phyloP scores from a whole-genome alignment of 1,284 basidiomycete species.

The Neolentinus lepideus region DNA sequence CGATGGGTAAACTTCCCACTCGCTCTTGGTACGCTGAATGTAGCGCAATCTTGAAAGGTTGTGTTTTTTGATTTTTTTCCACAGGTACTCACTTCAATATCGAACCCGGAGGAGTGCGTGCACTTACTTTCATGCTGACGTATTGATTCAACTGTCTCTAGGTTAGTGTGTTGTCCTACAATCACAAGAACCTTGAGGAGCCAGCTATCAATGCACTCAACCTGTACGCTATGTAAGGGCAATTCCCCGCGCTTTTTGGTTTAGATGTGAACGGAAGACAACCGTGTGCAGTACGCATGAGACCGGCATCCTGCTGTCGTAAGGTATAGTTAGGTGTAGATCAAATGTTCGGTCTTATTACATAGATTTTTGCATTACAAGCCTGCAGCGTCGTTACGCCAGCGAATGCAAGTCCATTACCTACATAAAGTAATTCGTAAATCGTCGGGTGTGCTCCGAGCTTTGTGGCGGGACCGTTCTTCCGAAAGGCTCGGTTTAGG shows the following conservation, averaged over 20 bases:
- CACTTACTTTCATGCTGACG: background rate
- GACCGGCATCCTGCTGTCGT: too few relatives aligned
- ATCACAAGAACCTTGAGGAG: conserved; percentile 71
- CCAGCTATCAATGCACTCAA: conserved; percentile 71
- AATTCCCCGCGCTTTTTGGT: background rate
- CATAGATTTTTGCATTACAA: too few relatives aligned
- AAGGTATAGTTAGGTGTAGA: too few relatives aligned
- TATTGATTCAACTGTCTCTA: conserved; percentile 18
- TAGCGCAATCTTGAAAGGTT: conserved; percentile 6
- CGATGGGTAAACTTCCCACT: conserved; percentile 74
- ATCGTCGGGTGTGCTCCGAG: too few relatives aligned
- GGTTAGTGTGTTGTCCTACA: conserved; percentile 70
- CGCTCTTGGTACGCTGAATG: conserved; percentile 41
- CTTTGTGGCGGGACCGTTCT: background rate
- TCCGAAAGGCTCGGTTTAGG: background rate
- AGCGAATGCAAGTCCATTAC: too few relatives aligned
- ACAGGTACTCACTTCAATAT: conserved; percentile 74
- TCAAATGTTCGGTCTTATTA: too few relatives aligned
- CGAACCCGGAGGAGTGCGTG: conserved; percentile 65
- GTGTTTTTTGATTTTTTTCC: background rate
- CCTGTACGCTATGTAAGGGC: conserved; percentile 37
- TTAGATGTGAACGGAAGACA: too few relatives aligned
- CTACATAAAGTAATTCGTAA: too few relatives aligned
- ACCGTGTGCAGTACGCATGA: too few relatives aligned
- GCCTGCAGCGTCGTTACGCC: too few relatives aligned